A percentile compares a stretch with the other conserved stretches of the same genome.
phyloP scores from a whole-genome alignment of 441 rosid species.

The Gossypium schwendimanii region DNA sequence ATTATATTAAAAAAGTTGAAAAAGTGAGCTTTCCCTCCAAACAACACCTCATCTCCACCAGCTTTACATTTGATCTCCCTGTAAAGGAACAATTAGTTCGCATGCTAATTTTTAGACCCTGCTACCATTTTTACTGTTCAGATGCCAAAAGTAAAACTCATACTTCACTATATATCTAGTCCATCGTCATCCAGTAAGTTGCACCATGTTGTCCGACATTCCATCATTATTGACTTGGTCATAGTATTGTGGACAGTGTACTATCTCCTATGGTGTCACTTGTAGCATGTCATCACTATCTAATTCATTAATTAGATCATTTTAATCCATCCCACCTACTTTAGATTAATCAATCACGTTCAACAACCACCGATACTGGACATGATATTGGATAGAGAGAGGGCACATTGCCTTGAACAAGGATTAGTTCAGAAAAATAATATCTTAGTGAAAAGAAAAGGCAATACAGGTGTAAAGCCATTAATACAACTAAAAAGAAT shows the following conservation, averaged over 20 bases:
- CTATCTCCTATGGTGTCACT: neutral
- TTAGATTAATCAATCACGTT: neutral
- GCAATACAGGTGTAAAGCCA: neutral
- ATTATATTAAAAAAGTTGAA: neutral
- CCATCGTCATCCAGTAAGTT: too few species aligned
- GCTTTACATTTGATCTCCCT: neutral
- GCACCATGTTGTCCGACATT: neutral
- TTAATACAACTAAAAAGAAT: neutral
- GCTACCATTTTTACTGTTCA: neutral
- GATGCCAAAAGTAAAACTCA: neutral
- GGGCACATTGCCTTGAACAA: constrained; percentile 3
- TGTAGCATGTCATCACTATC: neutral
- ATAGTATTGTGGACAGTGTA: neutral
- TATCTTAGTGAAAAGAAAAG: neutral
- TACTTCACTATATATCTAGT: neutral
- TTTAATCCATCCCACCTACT: neutral
- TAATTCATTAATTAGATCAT: neutral
- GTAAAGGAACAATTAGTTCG: neutral
- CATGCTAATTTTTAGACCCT: neutral
- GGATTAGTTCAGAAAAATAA: neutral
- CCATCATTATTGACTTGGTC: neutral
- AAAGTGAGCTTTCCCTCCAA: neutral
- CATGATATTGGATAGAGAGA: neutral
- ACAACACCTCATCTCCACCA: neutral
- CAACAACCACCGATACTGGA: neutral